Base-by-base conservation (phyloP, 177 flowering plant genomes). In the Vitis hybrid region DNA sequence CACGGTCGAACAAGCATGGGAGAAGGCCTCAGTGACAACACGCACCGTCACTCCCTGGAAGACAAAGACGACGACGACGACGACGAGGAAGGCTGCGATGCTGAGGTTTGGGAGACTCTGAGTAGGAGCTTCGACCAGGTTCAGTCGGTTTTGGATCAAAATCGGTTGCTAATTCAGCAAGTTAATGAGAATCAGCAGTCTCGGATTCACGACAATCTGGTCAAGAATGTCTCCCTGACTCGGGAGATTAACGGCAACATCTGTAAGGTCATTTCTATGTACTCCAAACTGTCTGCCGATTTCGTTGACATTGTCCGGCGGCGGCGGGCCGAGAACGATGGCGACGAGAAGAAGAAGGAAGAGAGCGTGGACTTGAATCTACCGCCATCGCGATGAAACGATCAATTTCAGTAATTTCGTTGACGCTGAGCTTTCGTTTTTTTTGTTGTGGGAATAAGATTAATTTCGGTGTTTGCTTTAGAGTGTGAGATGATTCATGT, bases 121-220 rank as follows among this genome's bases (percentile, higher is more conserved):
- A 72, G 68, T 60, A 57, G 26, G 49, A 55, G 71, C 64, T 72
- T 78, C 63, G 21, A 56, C 56, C 76, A 69, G 50, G 78, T 64
- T n/a, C 81, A 72, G 72, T 60, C 72, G 60, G 70, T 76, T 3
- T 52, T 74, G 67, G 77, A 76, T 55, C 79, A 64, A 52, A 79
- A 74, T 56, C 72, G 80, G 3, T 13, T 9, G 39, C 63, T 79
- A 60, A 79, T 79, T 55, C 68, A 71, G 16, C 69, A 55, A 57
- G 78, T 66, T 19, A 76, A 76, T 66, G 68, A 79, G 62, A 76
- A 80, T 22, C 83, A 77, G 56, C 76, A 48, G 48, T 80, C 80
- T 3, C 65, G 51, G 68, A 66, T 72, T 68, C 62, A 70, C 3
- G 83, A 80, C 6, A 74, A 77, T 10, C 64, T 80, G 29, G 69